Conservation (phyloP, 1,284 basidiomycete species). For the Cutaneotrichosporon sp. region DNA sequence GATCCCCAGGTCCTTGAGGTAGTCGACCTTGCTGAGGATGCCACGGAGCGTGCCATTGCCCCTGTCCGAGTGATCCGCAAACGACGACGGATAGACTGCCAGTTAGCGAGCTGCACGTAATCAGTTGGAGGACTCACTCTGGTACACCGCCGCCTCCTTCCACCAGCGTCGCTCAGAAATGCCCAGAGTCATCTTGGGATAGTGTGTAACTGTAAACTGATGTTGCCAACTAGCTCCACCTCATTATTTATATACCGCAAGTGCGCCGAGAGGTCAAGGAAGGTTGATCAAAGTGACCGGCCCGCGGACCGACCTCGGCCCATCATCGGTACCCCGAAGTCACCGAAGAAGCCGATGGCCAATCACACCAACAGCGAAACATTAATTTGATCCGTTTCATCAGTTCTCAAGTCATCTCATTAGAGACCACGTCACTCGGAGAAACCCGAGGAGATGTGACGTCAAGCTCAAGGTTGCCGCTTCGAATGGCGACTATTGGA, state of each 20-base stretch:
- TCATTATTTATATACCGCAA: background rate
- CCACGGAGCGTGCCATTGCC: constrained; percentile 55
- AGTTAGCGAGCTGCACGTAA: background rate
- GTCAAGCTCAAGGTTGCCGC: background rate
- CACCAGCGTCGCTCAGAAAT: constrained; percentile 15
- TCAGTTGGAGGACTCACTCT: constrained; percentile 8
- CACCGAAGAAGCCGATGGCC: constrained; percentile 1
- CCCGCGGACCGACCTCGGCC: background rate
- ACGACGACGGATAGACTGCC: constrained; percentile 28
- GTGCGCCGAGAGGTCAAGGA: background rate
- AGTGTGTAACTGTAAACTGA: background rate
- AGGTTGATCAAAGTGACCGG: background rate
- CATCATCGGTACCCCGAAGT: constrained; percentile 1
- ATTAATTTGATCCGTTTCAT: no score
- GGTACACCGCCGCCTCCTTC: constrained; percentile 21
- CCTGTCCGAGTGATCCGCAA: constrained; percentile 33
- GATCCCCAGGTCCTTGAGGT: constrained; percentile 54
- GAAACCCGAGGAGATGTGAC: background rate
- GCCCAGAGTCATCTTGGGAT: constrained; percentile 1
- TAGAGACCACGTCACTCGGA: background rate
- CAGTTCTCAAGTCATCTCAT: no score
- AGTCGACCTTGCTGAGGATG: constrained; percentile 53
- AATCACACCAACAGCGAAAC: background rate
- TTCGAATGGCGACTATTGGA: background rate
- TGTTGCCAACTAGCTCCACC: background rate